Base-by-base conservation (phyloP, 1,284 basidiomycete species). In the Naganishia sp. region DNA sequence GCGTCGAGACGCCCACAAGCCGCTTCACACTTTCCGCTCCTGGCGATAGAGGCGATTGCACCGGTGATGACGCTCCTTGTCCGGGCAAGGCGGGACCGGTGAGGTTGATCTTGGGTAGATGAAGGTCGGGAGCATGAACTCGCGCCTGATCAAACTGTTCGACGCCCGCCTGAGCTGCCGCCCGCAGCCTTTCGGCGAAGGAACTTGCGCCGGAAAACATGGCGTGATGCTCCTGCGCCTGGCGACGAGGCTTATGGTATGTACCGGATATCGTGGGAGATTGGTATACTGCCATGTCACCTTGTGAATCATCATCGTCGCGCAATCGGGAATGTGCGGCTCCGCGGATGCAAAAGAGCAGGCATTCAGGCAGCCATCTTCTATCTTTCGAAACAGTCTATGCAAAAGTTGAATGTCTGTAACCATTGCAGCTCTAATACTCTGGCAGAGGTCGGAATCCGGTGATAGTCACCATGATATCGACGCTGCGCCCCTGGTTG, bases 81-180 rank as follows among this genome's bases (percentile, higher is more conserved):
- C n/a, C 46, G 3, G 44, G 36, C 15, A 25, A 43, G 23, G 50
- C 6, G 7, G 39, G 2, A 39, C 45, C 42, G 13, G 61, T 23
- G 7, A 61, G 48, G 18, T 43, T 61, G 48, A 61, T 61, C 48
- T 61, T 55, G 23, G 53, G 61, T n/a, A 64, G 39, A 15, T 52
- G 46, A 6, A 54, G 36, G 7, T 59, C 49, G 25, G 59, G 59
- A 7, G 59, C 48, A 49, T 60, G 44, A 31, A 42, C n/a, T 23
- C 59, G 50, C 43, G 65, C 65, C 23, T 67, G 59, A 31, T 67
- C 65, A 28, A 67, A 56, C 31, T 55, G 55, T 33, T 67, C 65
- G 18, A 67, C 65, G 9, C 65, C 60, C 1, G 65, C 65, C 44
- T 63, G 59, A 15, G 65, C 65, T 33, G 60, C 65, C 18, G 65